These are phyloP conservation scores for Jamesozyma lodderae DNA, from an alignment of 805 yeast species.

Conservation along the genomic window DNA sequence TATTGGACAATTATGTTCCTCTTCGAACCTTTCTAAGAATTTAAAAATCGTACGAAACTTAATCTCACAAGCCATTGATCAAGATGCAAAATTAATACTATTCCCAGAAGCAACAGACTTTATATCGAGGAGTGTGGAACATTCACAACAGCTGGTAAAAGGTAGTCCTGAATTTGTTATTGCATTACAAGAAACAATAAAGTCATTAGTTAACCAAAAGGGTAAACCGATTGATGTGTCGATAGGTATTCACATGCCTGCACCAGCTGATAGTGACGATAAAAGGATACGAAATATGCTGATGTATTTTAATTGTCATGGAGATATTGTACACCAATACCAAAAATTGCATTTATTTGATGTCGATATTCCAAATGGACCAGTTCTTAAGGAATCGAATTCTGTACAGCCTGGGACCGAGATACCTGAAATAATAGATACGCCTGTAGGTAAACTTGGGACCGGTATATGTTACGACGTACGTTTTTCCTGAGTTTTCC, in stretches of 20 bases:
- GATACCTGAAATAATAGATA: conserved; percentile 44
- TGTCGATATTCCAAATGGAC: conserved; percentile 72
- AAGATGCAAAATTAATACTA: conserved; percentile 61
- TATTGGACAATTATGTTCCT: conserved; percentile 79
- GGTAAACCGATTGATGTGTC: conserved; percentile 53
- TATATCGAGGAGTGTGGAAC: conserved; percentile 58
- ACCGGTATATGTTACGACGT: conserved; percentile 77
- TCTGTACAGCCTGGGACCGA: conserved; percentile 72
- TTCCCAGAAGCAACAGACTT: conserved; percentile 94
- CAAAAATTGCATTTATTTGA: conserved; percentile 87
- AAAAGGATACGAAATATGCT: conserved; percentile 60
- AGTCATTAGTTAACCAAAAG: conserved; percentile 26
- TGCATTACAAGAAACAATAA: conserved; percentile 39
- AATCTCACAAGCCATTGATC: conserved; percentile 52
- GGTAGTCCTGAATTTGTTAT: conserved; percentile 36
- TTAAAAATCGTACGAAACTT: conserved; percentile 49
- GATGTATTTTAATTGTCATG: conserved; percentile 58
- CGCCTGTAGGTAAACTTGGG: conserved; percentile 60
- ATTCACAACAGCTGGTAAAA: conserved; percentile 54
- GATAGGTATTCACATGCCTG: conserved; percentile 85
- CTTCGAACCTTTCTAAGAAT: conserved; percentile 51
- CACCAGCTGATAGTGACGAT: conserved; percentile 21
- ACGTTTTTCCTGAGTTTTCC: conserved; percentile 77
- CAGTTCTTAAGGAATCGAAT: conserved; percentile 64
- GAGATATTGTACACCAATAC: conserved; percentile 59